phyloP scores from a whole-genome alignment of 2,329 filamentous ascomycete genomes.

The Penicillium olsonii region DNA sequence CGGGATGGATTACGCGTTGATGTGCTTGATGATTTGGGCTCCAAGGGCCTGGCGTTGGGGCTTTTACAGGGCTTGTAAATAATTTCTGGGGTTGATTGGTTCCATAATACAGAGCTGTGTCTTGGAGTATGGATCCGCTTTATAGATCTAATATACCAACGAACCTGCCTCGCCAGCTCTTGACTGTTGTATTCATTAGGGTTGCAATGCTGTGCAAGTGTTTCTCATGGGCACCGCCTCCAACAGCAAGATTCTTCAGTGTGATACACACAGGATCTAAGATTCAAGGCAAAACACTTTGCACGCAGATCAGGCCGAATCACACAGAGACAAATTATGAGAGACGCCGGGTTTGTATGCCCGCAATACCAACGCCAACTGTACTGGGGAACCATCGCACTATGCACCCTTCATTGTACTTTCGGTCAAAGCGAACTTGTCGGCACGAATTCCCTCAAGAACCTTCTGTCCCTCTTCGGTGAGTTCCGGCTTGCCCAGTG shows the following conservation, averaged over 20 bases:
- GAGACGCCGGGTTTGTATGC: slow-evolving; percentile 18
- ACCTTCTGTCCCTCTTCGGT: slow-evolving; percentile 62
- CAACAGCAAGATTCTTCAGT: slow-evolving; percentile 1
- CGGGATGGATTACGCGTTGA: slow-evolving; percentile 13
- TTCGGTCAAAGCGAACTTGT: slow-evolving; percentile 52
- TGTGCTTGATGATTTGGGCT: slow-evolving; percentile 16
- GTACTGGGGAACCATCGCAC: slow-evolving; percentile 13
- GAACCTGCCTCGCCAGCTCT: background rate
- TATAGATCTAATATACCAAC: background rate
- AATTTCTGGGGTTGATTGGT: slow-evolving; percentile 6
- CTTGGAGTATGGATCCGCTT: background rate
- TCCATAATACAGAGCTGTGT: background rate
- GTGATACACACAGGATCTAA: slow-evolving; percentile 14
- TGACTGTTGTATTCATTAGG: background rate
- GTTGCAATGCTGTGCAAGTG: background rate
- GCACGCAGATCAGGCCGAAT: slow-evolving; percentile 1
- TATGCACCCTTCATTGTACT: slow-evolving; percentile 38
- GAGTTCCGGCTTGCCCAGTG: slow-evolving; percentile 62
- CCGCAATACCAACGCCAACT: slow-evolving; percentile 28
- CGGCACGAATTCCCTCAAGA: slow-evolving; percentile 57
- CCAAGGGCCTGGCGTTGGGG: slow-evolving; percentile 6
- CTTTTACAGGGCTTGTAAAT: background rate
- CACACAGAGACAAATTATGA: slow-evolving; percentile 6
- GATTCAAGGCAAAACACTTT: slow-evolving; percentile 13
- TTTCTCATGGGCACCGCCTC: background rate